These are phyloP conservation scores for Penicillium sp. DNA, from an alignment of 2,329 filamentous ascomycete genomes.

Conservation along the genomic window DNA sequence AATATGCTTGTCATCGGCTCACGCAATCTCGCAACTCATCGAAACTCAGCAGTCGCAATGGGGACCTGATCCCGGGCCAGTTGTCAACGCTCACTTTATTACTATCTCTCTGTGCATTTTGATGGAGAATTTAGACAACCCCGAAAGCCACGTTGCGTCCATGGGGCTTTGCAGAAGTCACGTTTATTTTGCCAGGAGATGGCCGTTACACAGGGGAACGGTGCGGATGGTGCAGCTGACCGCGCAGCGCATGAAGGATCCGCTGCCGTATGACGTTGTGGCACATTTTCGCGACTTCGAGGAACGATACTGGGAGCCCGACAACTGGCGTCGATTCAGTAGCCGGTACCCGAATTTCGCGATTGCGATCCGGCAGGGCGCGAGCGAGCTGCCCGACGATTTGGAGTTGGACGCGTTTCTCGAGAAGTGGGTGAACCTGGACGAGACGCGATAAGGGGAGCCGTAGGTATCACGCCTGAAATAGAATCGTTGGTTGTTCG, in stretches of 20 bases:
- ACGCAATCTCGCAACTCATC: slow-evolving; percentile 21
- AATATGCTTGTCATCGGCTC: slow-evolving; percentile 20
- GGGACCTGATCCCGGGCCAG: slow-evolving; percentile 26
- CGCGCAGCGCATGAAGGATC: slow-evolving; percentile 19
- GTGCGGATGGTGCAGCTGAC: slow-evolving; percentile 26
- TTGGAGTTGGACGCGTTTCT: slow-evolving; percentile 25
- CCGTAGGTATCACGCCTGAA: too few species aligned
- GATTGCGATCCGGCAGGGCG: slow-evolving; percentile 6
- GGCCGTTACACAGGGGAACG: slow-evolving; percentile 24
- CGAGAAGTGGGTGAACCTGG: slow-evolving; percentile 24
- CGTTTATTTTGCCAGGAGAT: slow-evolving; percentile 23
- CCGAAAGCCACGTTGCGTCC: slow-evolving; percentile 23
- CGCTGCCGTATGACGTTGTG: slow-evolving; percentile 22
- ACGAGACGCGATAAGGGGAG: not conserved
- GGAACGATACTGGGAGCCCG: slow-evolving; percentile 17
- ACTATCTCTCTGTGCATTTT: slow-evolving; percentile 24
- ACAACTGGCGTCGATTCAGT: slow-evolving; percentile 20
- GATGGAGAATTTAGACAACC: slow-evolving; percentile 22
- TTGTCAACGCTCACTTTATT: slow-evolving; percentile 24
- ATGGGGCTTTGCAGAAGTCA: slow-evolving; percentile 24
- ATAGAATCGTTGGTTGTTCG: too few species aligned
- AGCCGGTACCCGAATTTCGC: slow-evolving; percentile 23
- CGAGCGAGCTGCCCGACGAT: slow-evolving; percentile 6
- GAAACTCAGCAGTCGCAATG: slow-evolving; percentile 25
- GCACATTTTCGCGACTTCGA: slow-evolving; percentile 23